Evolutionary conservation across 345 rosid genomes (phyloP).

Genomic region (Viola odorata): DNA sequence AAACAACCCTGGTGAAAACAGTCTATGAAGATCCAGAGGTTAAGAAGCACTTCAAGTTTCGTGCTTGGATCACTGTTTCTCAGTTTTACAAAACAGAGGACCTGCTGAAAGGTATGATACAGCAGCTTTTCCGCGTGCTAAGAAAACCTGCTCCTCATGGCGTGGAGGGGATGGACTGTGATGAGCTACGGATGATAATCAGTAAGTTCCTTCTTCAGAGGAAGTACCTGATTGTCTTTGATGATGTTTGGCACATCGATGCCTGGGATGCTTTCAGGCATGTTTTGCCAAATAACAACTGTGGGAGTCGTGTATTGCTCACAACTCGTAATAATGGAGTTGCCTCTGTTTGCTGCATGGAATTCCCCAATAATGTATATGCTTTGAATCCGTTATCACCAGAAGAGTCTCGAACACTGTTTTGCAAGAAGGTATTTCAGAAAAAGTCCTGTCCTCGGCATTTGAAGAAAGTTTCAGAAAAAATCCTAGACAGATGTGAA

Average conservation of each 20-base stretch:
- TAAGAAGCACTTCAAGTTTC: constrained; percentile 13
- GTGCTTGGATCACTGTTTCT: constrained; percentile 22
- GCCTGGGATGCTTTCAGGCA: constrained; percentile 4
- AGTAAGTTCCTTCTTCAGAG: constrained; percentile 1
- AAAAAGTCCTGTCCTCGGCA: neutral
- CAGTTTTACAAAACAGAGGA: constrained; percentile 9
- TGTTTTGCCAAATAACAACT: neutral
- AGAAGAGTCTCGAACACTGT: constrained; percentile 13
- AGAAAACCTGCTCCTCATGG: constrained; percentile 4
- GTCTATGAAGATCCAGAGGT: constrained; percentile 17
- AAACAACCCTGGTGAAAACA: constrained; percentile 21
- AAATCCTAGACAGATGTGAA: constrained; percentile 8
- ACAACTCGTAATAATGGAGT: constrained; percentile 14
- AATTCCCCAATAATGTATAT: neutral
- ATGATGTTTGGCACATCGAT: constrained; percentile 16
- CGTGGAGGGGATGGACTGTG: constrained; percentile 4
- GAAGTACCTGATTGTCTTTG: constrained; percentile 15
- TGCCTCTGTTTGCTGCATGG: neutral
- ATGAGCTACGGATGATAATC: constrained; percentile 4
- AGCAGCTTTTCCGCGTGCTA: neutral
- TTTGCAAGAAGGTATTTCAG: constrained; percentile 13
- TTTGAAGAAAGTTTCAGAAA: constrained; percentile 1
- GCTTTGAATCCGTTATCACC: constrained; percentile 7
- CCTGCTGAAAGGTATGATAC: constrained; percentile 14
- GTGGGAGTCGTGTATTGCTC: constrained; percentile 6